These are phyloP conservation scores for Martensiomyces pterosporus DNA, from an alignment of 192 early-diverging fungal species.

Conservation along the genomic window DNA sequence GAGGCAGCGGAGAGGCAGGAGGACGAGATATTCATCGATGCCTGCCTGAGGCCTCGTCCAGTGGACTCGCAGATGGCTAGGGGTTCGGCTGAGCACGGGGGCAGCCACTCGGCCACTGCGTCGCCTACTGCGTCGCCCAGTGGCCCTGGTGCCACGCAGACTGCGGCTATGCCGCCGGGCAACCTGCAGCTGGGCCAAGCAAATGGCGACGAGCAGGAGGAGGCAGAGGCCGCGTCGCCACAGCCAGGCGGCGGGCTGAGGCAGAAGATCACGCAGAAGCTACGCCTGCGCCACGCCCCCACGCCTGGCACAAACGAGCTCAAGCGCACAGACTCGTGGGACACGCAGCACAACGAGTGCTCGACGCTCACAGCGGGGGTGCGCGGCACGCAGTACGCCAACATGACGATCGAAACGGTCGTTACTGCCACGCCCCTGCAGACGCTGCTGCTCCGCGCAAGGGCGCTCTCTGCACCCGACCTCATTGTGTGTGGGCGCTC, in stretches of 20 bases:
- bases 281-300: constrained; percentile 21
- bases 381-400: constrained; percentile 26
- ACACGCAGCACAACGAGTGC: not conserved
- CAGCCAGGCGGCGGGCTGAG: constrained; percentile 16
- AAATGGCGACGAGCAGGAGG: not conserved
- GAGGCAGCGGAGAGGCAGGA: constrained; percentile 24
- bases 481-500: constrained; percentile 41
- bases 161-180: constrained; percentile 7
- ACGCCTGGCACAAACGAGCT: constrained; percentile 1
- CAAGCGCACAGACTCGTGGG: too few species aligned
- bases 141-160: constrained; percentile 5
- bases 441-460: constrained; percentile 30
- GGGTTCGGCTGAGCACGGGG: too few species aligned
- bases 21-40: constrained; percentile 21
- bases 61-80: not conserved
- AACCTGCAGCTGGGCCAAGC: constrained; percentile 9
- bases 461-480: constrained; percentile 14
- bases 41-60: constrained; percentile 12
- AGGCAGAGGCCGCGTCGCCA: not conserved
- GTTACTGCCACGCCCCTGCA: constrained; percentile 40
- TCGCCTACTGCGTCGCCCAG: constrained; percentile 5
- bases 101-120: not conserved
- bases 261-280: constrained; percentile 23
- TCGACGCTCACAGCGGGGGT: constrained; percentile 12
- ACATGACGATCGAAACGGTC: constrained; percentile 32